Conservation (phyloP, 139 green algal species). For the Chlorella ohadii region DNA sequence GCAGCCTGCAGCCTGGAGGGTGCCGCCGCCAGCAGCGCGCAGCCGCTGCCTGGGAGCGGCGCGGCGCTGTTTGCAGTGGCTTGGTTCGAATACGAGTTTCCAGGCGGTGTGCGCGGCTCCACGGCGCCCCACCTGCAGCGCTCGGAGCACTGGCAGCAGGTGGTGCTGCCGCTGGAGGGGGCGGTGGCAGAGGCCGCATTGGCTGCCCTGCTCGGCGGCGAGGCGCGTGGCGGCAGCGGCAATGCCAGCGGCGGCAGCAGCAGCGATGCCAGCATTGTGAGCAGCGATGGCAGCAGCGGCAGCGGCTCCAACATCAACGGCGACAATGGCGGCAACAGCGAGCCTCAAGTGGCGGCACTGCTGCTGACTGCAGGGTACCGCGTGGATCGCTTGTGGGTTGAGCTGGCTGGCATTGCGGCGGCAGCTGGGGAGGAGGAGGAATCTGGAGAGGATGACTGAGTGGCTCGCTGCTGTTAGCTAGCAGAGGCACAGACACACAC, state of each 20-base stretch:
- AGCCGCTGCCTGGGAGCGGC: too few relatives aligned
- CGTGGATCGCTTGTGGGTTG: constrained; percentile 9
- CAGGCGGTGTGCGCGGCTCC: neutral
- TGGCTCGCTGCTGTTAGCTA: too few relatives aligned
- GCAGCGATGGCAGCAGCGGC: neutral
- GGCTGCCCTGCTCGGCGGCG: neutral
- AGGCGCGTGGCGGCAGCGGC: neutral
- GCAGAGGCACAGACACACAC: too few relatives aligned
- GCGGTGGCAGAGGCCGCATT: neutral
- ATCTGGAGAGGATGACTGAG: neutral
- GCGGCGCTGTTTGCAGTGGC: neutral
- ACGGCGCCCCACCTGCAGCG: neutral
- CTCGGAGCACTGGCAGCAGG: constrained; percentile 20
- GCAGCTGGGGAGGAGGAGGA: neutral
- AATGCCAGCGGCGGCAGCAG: too few relatives aligned
- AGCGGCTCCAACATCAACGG: neutral
- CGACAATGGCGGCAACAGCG: neutral
- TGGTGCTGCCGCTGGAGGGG: constrained; percentile 17
- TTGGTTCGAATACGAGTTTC: constrained; percentile 11
- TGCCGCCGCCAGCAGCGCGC: neutral
- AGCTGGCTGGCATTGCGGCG: neutral
- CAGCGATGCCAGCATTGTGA: too few relatives aligned
- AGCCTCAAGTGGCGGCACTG: neutral
- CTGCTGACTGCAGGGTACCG: constrained; percentile 11
- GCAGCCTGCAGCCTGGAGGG: neutral